Evolutionary conservation across 352 stramenopile genomes (phyloP).

Genomic region (Globisporangium carolinianum): DNA sequence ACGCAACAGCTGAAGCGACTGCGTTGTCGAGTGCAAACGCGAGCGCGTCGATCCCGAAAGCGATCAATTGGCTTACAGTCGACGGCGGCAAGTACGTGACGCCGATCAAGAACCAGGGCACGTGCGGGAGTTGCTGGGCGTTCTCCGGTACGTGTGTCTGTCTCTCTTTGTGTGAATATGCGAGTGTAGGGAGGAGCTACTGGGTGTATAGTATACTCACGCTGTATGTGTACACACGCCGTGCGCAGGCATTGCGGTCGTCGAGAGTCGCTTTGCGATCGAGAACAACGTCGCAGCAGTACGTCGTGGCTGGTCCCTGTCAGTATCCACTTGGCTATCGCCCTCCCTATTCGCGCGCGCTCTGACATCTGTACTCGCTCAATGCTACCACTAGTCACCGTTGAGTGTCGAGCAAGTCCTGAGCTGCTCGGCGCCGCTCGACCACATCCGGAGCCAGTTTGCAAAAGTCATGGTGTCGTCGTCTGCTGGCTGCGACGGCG

Average conservation of each 20-base stretch:
- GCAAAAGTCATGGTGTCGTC: constrained; percentile 65
- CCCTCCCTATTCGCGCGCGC: not conserved
- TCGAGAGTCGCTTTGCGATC: constrained; percentile 79
- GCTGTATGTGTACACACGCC: not conserved
- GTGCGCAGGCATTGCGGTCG: constrained; percentile 38
- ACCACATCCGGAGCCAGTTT: constrained; percentile 75
- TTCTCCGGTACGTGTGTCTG: constrained; percentile 51
- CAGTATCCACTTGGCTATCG: not conserved
- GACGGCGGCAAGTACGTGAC: constrained; percentile 79
- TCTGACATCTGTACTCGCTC: not conserved
- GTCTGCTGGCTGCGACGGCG: constrained; percentile 77
- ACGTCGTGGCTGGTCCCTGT: constrained; percentile 3
- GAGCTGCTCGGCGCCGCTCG: constrained; percentile 60
- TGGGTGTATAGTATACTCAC: not conserved
- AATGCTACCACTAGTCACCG: constrained; percentile 20
- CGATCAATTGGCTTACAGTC: constrained; percentile 64
- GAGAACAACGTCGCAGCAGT: constrained; percentile 54
- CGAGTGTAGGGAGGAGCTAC: not conserved
- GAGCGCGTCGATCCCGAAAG: constrained; percentile 25
- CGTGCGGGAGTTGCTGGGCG: constrained; percentile 91
- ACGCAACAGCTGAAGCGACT: not conserved
- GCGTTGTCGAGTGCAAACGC: constrained; percentile 11
- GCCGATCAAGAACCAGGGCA: constrained; percentile 90
- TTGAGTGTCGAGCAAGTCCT: constrained; percentile 84
- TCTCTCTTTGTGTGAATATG: not conserved